Percentiles rank a stretch among this genome's conserved stretches.
Conservation (phyloP, 495 filamentous ascomycete species). For the Viridothelium virens region DNA sequence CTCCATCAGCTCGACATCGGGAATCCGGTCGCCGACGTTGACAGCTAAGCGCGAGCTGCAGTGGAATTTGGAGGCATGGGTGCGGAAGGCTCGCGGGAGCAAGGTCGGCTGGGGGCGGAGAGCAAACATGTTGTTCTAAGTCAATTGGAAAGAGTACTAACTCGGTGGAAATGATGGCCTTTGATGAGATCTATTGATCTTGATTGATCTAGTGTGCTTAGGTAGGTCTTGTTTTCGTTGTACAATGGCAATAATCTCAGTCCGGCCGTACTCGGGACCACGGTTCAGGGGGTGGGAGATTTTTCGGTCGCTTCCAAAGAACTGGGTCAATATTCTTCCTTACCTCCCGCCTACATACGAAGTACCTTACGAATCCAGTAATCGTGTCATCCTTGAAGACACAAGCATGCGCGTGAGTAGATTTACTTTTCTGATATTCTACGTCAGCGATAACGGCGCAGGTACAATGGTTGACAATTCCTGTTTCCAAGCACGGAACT, state of each 20-base stretch:
- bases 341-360: neutral
- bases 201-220: neutral
- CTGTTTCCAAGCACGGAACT: neutral
- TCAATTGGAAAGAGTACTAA: neutral
- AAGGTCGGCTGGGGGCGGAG: neutral
- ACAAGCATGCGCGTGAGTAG: no score
- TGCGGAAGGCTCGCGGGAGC: conserved; percentile 17
- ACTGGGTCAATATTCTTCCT: neutral
- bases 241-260: neutral
- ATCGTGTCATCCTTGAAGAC: no score
- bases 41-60: conserved; percentile 44
- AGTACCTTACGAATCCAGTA: no score
- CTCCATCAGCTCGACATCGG: conserved; percentile 56
- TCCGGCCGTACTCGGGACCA: neutral
- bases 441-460: no score
- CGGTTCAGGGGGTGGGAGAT: no score
- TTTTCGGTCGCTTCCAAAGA: neutral
- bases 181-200: neutral
- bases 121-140: neutral
- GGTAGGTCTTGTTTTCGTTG: neutral
- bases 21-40: conserved; percentile 54
- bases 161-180: no score
- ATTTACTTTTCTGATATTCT: no score
- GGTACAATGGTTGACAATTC: neutral
- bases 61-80: conserved; percentile 43